A percentile compares a stretch with the other conserved stretches of the same genome.
These are phyloP conservation scores for Fomitopsis schrenkii DNA, from an alignment of 1,284 basidiomycete genomes.

Conservation along the genomic window DNA sequence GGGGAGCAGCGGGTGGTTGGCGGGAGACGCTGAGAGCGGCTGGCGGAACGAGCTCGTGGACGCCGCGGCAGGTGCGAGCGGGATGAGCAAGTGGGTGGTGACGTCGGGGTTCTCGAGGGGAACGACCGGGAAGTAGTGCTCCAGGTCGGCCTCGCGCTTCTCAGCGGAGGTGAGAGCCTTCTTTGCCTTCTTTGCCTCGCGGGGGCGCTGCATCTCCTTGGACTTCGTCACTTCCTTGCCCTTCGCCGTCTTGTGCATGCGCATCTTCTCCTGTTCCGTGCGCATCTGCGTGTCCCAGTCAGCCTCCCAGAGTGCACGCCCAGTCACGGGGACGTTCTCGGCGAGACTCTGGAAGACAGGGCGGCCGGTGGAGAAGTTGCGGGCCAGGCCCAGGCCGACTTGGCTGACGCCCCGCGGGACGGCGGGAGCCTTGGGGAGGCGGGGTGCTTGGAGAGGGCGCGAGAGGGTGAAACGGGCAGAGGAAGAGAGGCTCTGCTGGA, in stretches of 20 bases:
- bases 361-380: constrained; percentile 66
- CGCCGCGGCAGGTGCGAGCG: constrained; percentile 68
- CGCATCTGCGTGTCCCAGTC: constrained; percentile 57
- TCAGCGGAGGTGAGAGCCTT: constrained; percentile 8
- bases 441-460: constrained; percentile 39
- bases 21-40: constrained; percentile 25
- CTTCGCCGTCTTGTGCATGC: constrained; percentile 21
- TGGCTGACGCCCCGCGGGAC: constrained; percentile 50
- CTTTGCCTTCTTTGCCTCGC: constrained; percentile 12
- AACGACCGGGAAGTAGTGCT: constrained; percentile 55
- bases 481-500: constrained; percentile 39
- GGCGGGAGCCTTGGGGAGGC: constrained; percentile 52
- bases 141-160: constrained; percentile 38
- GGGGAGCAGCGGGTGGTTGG: constrained; percentile 46
- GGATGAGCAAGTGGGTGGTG: constrained; percentile 65
- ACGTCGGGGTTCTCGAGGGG: constrained; percentile 33
- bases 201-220: constrained; percentile 27
- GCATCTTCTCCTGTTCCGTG: constrained; percentile 39
- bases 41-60: constrained; percentile 43
- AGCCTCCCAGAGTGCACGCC: constrained; percentile 64
- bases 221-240: constrained; percentile 20
- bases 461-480: constrained; percentile 42
- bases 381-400: constrained; percentile 66
- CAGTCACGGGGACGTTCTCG: constrained; percentile 70
- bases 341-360: constrained; percentile 74